phyloP scores from a whole-genome alignment of 1,139 yeast species.

The Pneumocystis murina region DNA sequence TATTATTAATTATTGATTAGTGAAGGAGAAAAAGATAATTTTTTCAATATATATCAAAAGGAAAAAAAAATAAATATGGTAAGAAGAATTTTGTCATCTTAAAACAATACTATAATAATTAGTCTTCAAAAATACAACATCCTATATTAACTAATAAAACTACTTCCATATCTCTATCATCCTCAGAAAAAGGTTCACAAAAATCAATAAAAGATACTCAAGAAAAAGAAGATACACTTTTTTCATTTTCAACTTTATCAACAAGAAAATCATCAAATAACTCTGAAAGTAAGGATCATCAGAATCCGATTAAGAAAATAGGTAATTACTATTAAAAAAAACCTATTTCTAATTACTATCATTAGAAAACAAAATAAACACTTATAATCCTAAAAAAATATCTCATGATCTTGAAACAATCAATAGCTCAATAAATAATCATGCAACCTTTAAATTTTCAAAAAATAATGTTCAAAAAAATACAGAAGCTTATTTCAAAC shows the following conservation, averaged over 20 bases:
- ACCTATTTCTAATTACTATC: background rate
- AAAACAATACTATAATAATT: background rate
- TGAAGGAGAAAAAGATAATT: background rate
- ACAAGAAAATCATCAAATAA: background rate
- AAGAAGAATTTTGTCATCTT: background rate
- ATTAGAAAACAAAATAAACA: background rate
- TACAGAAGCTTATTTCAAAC: slow-evolving; percentile 43
- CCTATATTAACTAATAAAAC: background rate
- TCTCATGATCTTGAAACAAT: background rate
- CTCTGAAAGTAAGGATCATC: background rate
- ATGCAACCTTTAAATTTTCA: background rate
- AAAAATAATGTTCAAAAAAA: background rate
- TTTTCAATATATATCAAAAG: background rate
- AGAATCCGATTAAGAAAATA: background rate
- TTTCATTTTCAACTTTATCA: background rate
- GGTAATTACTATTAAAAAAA: background rate
- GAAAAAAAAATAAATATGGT: background rate
- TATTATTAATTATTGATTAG: background rate
- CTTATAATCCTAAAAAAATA: background rate
- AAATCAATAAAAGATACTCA: background rate
- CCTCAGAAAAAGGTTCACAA: background rate
- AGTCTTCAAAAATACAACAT: background rate
- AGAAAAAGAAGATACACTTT: background rate
- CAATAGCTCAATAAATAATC: background rate
- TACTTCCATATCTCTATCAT: background rate